Evolutionary conservation across 768 basidiomycete species (phyloP).

Genomic region (Pisolithus sp.): DNA sequence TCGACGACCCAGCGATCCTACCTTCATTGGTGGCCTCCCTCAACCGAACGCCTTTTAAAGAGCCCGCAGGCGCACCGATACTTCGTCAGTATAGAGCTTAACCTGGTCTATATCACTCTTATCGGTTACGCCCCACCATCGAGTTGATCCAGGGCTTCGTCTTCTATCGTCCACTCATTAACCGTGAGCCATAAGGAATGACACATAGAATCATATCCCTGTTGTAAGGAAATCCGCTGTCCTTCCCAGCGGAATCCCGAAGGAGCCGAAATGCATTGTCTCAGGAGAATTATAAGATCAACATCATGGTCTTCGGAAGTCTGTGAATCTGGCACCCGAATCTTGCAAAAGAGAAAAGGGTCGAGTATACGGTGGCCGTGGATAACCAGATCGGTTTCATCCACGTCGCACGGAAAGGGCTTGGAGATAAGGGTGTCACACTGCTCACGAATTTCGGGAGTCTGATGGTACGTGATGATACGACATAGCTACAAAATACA

Average conservation of each 20-base stretch:
- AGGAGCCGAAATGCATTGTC: constrained; percentile 34
- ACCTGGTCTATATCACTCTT: constrained; percentile 21
- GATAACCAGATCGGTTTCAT: constrained; percentile 12
- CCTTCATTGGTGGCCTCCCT: background rate
- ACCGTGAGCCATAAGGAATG: constrained; percentile 31
- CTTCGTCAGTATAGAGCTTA: constrained; percentile 37
- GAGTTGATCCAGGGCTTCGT: background rate
- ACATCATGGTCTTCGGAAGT: constrained; percentile 34
- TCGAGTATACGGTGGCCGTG: constrained; percentile 24
- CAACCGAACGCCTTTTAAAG: constrained; percentile 32
- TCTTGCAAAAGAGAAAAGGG: constrained; percentile 26
- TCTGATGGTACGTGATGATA: too few relatives aligned
- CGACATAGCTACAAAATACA: too few relatives aligned
- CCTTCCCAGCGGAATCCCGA: constrained; percentile 33
- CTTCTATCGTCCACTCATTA: constrained; percentile 15
- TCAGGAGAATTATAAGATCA: constrained; percentile 22
- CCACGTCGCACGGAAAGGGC: constrained; percentile 13
- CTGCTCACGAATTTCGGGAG: constrained; percentile 16
- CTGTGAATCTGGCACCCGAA: constrained; percentile 33
- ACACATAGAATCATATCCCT: constrained; percentile 34
- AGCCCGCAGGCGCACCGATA: constrained; percentile 37
- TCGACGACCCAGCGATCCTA: too few relatives aligned
- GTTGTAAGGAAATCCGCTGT: constrained; percentile 32
- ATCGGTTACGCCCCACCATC: constrained; percentile 13
- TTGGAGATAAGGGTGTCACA: constrained; percentile 12